A percentile compares a stretch with the other conserved stretches of the same genome.
phyloP scores from a whole-genome alignment of 1,139 yeast genomes.

The Taiozyma sp. region DNA sequence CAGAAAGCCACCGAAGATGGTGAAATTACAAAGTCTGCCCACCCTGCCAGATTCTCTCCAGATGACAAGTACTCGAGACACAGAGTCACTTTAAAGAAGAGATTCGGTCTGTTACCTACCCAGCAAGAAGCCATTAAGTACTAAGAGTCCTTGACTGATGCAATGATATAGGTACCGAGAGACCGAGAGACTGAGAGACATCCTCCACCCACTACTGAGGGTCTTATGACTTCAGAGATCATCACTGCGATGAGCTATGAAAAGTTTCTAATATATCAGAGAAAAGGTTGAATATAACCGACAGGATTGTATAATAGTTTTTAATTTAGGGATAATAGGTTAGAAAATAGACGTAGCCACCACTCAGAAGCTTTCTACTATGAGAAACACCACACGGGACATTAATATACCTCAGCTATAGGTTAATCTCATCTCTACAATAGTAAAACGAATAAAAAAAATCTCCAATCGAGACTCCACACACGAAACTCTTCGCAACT shows the following conservation, averaged over 20 bases:
- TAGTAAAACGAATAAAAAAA: too few species aligned
- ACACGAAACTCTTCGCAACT: too few species aligned
- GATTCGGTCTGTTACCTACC: slow-evolving; percentile 85
- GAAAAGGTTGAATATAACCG: background rate
- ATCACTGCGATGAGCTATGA: background rate
- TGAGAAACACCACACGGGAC: too few species aligned
- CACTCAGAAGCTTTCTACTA: background rate
- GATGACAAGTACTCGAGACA: slow-evolving; percentile 99
- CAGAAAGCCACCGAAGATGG: slow-evolving; percentile 77
- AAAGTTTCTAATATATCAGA: background rate
- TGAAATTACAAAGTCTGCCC: slow-evolving; percentile 97
- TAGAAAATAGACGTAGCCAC: background rate
- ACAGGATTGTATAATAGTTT: background rate
- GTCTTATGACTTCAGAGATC: too few species aligned
- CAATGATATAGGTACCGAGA: background rate
- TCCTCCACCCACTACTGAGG: too few species aligned
- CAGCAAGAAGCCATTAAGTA: slow-evolving; percentile 40
- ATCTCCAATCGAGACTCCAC: too few species aligned
- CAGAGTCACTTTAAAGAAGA: slow-evolving; percentile 96
- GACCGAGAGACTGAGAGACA: background rate
- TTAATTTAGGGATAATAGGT: background rate
- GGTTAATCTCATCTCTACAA: too few species aligned
- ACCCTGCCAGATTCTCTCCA: slow-evolving; percentile 99
- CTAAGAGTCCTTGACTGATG: background rate
- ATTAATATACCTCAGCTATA: too few species aligned